These are phyloP conservation scores for Dictyostelium brefeldianum DNA, from an alignment of 78 protist genomes.

Conservation along the genomic window DNA sequence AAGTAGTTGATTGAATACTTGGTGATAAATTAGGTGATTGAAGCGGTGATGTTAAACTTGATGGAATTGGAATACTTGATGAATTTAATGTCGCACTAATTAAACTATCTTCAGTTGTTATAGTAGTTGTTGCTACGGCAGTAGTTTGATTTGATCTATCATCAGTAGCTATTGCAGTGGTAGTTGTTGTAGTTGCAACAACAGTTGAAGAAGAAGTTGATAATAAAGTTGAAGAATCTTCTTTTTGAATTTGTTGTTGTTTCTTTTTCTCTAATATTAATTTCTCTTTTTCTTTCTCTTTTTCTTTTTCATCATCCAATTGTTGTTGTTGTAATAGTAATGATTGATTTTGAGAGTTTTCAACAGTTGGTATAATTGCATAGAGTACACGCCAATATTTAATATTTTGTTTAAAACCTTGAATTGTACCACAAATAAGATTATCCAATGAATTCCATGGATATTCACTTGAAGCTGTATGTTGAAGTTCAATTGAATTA, in stretches of 20 bases:
- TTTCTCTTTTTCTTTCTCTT: not conserved
- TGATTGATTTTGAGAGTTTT: not conserved
- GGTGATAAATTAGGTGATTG: constrained; percentile 26
- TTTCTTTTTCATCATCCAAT: not conserved
- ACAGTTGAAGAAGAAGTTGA: not conserved
- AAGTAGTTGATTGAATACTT: not conserved
- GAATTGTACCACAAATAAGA: constrained; percentile 63
- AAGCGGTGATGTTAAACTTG: not conserved
- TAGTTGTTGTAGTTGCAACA: not conserved
- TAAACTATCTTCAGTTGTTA: not conserved
- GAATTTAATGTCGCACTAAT: not conserved
- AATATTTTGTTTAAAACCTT: constrained; percentile 17
- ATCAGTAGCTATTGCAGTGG: not conserved
- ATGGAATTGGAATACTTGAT: constrained; percentile 6
- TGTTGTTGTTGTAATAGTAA: not conserved
- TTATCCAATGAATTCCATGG: constrained; percentile 75
- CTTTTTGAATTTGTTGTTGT: not conserved
- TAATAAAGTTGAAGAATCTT: not conserved
- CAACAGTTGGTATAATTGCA: constrained; percentile 39
- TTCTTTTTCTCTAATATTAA: not conserved
- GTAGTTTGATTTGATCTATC: not conserved
- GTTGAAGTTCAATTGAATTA: constrained; percentile 24
- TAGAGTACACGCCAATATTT: constrained; percentile 59
- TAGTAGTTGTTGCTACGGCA: not conserved
- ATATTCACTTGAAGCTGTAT: constrained; percentile 34